phyloP scores from a whole-genome alignment of 805 yeast species.

The Candida sakaeoensis region DNA sequence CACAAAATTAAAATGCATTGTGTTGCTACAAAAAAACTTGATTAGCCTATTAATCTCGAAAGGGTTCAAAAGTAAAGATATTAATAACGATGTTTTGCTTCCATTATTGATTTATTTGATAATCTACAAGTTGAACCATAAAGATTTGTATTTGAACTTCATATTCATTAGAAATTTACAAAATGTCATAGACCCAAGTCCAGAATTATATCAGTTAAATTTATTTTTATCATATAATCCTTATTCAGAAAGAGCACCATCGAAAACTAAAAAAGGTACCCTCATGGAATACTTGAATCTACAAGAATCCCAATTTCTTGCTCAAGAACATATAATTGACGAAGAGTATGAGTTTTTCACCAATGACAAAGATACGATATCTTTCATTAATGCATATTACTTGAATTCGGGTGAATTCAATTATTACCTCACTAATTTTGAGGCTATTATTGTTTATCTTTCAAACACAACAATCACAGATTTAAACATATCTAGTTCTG shows the following conservation, averaged over 20 bases:
- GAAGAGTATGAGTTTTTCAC: constrained; percentile 20
- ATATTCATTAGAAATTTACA: constrained; percentile 34
- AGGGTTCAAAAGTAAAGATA: constrained; percentile 19
- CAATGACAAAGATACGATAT: constrained; percentile 28
- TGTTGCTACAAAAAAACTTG: constrained; percentile 29
- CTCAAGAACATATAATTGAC: constrained; percentile 10
- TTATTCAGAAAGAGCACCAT: constrained; percentile 11
- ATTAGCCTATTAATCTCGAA: constrained; percentile 17
- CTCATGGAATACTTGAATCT: constrained; percentile 31
- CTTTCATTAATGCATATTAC: constrained; percentile 21
- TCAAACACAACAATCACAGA: constrained; percentile 34
- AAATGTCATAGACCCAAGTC: constrained; percentile 30
- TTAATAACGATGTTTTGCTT: constrained; percentile 38
- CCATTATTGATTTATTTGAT: constrained; percentile 37
- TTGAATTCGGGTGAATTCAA: constrained; percentile 37
- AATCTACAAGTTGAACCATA: constrained; percentile 23
- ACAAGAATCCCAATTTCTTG: constrained; percentile 13
- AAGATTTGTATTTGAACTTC: constrained; percentile 34
- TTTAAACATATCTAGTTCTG: constrained; percentile 12
- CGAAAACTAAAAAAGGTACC: constrained; percentile 14
- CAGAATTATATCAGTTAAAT: constrained; percentile 17
- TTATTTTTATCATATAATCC: constrained; percentile 21
- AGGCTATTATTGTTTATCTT: constrained; percentile 36
- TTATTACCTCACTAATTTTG: constrained; percentile 40
- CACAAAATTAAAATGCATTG: constrained; percentile 27